Evolutionary conservation across 331 rosid genomes (phyloP).

Genomic region (Cydonia oblonga): DNA sequence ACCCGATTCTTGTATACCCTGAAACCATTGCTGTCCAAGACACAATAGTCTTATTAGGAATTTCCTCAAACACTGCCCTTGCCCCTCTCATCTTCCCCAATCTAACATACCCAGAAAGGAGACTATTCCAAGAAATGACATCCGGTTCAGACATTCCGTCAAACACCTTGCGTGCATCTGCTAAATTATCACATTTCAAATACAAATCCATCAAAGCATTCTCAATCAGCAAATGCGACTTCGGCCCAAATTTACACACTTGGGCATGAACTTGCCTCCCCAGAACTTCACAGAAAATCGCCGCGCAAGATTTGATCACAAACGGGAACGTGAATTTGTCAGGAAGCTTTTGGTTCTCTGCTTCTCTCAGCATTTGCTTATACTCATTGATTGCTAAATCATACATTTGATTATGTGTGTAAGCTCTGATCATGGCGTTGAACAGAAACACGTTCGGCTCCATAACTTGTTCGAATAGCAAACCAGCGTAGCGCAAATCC

Average conservation of each 20-base stretch:
- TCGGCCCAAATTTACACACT: constrained; percentile 38
- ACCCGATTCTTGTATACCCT: constrained; percentile 43
- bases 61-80: constrained; percentile 42
- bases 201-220: constrained; percentile 53
- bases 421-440: constrained; percentile 55
- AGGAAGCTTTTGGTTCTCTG: constrained; percentile 19
- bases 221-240: constrained; percentile 27
- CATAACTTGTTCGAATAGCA: constrained; percentile 37
- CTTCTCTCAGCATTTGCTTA: constrained; percentile 39
- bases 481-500: constrained; percentile 28
- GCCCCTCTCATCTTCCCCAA: constrained; percentile 54
- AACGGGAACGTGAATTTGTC: constrained; percentile 58
- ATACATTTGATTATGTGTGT: constrained; percentile 28
- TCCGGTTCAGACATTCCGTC: constrained; percentile 44
- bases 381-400: constrained; percentile 25
- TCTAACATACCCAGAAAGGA: constrained; percentile 47
- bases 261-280: constrained; percentile 62
- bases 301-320: constrained; percentile 52
- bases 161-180: constrained; percentile 35
- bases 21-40: constrained; percentile 65
- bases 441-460: constrained; percentile 46
- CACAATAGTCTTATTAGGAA: constrained; percentile 52
- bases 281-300: constrained; percentile 20
- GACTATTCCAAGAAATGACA: constrained; percentile 53
- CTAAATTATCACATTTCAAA: constrained; percentile 34